Evolutionary conservation across 2,329 filamentous ascomycete species (phyloP).

Genomic region (Aspergillus cejpii): DNA sequence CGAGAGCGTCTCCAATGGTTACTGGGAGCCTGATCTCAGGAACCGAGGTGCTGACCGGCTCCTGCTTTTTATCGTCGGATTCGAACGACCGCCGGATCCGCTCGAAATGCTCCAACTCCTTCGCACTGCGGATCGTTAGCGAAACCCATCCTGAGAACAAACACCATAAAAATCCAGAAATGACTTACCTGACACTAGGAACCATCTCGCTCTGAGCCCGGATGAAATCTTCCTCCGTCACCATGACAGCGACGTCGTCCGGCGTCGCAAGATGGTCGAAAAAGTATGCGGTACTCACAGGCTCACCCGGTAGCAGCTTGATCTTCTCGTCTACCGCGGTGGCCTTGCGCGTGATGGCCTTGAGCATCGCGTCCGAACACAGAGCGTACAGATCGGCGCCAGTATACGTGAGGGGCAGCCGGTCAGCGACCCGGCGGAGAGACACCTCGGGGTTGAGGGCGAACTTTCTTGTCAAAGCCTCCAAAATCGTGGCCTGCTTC

Average conservation of each 20-base stretch:
- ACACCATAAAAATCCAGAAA: background rate
- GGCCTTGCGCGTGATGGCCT: slow-evolving; percentile 89
- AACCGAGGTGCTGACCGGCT: slow-evolving; percentile 13
- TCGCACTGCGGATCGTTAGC: slow-evolving; percentile 53
- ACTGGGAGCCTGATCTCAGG: slow-evolving; percentile 19
- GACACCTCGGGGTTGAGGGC: slow-evolving; percentile 73
- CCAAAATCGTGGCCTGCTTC: slow-evolving; percentile 89
- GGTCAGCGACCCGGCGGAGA: slow-evolving; percentile 64
- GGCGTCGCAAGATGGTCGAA: slow-evolving; percentile 85
- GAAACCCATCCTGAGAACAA: slow-evolving; percentile 1
- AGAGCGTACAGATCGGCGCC: slow-evolving; percentile 96
- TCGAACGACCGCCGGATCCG: slow-evolving; percentile 77
- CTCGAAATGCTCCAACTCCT: slow-evolving; percentile 88
- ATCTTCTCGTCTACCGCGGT: slow-evolving; percentile 78
- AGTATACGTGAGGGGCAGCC: slow-evolving; percentile 89
- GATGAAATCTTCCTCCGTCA: slow-evolving; percentile 81
- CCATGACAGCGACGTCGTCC: slow-evolving; percentile 78
- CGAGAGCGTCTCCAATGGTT: slow-evolving; percentile 35
- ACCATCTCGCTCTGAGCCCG: slow-evolving; percentile 77
- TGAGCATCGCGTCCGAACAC: slow-evolving; percentile 97
- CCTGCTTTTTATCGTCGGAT: slow-evolving; percentile 44
- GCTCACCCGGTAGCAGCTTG: slow-evolving; percentile 50
- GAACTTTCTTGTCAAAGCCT: slow-evolving; percentile 93
- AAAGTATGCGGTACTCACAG: slow-evolving; percentile 81
- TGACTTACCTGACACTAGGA: slow-evolving; percentile 64